Evolutionary conservation across 202 grass and related monocot species (phyloP).

Genomic region (Saccharum hybrid): DNA sequence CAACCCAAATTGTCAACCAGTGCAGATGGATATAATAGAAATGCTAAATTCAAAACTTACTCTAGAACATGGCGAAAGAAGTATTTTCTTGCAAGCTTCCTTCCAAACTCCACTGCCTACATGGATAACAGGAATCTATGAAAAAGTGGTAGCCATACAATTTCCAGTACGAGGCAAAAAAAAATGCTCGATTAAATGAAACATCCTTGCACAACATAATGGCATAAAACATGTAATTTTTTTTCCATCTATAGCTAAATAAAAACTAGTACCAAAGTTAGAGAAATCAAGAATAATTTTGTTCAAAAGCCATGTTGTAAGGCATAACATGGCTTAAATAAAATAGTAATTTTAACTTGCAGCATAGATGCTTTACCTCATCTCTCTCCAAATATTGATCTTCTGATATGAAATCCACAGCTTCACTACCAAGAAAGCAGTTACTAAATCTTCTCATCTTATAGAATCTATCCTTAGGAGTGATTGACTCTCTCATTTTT

Average conservation of each 20-base stretch:
- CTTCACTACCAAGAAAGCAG: constrained; percentile 91
- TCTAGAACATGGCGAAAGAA: constrained; percentile 82
- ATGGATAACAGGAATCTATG: constrained; percentile 39
- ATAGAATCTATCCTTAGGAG: constrained; percentile 87
- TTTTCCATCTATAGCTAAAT: constrained; percentile 26
- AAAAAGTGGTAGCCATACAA: background rate
- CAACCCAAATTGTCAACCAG: constrained; percentile 5
- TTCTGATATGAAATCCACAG: constrained; percentile 93
- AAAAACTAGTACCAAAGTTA: constrained; percentile 13
- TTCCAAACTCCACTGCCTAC: constrained; percentile 76
- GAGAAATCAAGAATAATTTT: constrained; percentile 25
- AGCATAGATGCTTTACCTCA: constrained; percentile 58
- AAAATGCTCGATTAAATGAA: background rate
- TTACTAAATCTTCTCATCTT: constrained; percentile 98
- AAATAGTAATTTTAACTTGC: constrained; percentile 25
- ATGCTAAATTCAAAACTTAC: constrained; percentile 57
- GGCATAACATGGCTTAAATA: constrained; percentile 4
- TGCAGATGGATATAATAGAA: constrained; percentile 5
- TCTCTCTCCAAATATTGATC: constrained; percentile 93
- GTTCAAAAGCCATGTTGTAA: constrained; percentile 27
- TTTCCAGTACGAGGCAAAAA: constrained; percentile 14
- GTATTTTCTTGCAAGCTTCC: constrained; percentile 75
- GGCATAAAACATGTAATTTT: constrained; percentile 6
- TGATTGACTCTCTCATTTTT: constrained; percentile 89
- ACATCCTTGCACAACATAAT: constrained; percentile 32